Evolutionary conservation across 805 yeast species (phyloP), one percentile per base, ranked within the genome.

Genomic region (Lachancea quebecensis): DNA sequence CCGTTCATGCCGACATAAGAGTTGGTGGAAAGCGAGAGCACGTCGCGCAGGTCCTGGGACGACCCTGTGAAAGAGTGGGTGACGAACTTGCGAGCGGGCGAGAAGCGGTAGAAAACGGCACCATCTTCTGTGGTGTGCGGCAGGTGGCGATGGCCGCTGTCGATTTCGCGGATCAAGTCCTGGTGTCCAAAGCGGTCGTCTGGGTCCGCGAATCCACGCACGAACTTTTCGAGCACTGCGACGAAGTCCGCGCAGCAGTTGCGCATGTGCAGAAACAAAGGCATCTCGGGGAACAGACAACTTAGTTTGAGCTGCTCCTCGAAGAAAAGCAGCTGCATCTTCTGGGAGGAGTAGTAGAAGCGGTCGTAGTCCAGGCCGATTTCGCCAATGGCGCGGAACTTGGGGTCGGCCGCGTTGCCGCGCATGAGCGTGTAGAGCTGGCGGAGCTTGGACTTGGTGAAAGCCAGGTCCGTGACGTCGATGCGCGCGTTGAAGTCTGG

Each of bases 41-140:
- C 57, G 42, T 71, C 69, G 5, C 71, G 54, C 50, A 88, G 64
- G 51, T 93, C 97, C 4, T 70, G 75, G 12, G 62, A 46, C 0
- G 88, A 71, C 2, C 97, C 99, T 0, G 99, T 91, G 64, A 91
- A 93, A 1, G 98, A 90, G 64, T 93, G 99, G 1, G 93, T 91
- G 6, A 93, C 91, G n/a, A 93, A 91, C 35, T 77, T 74, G 31
- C 75, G 56, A 1, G 67, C 42, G 1, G 57, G 43, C 25, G 51
- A 60, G 25, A 74, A 64, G 43, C 58, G 57, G 41, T 75, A 56
- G 33, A 29, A 39, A 2, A 59, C 48, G 12, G 53, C 53, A 8
- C 50, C 52, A 4, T 37, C 25, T 4, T 45, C 32, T 9, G 39
- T 35, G 4, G 31, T 28, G 3, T 7, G 12, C 2, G 46, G 48